Conservation (phyloP, 345 rosid genomes). For the Salix brachista region DNA sequence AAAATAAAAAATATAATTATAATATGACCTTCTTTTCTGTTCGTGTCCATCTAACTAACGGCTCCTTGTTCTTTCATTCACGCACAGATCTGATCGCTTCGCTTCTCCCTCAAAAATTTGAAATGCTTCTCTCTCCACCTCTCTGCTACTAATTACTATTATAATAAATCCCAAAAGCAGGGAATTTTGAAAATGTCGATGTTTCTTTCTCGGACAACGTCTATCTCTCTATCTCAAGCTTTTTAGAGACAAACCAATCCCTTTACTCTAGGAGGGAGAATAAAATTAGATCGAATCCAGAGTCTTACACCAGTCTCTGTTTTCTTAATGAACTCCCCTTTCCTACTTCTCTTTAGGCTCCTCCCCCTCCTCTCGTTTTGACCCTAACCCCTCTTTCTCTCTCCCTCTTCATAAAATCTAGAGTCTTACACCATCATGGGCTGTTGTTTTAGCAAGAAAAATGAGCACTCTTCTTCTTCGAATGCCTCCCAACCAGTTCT, state of each 20-base stretch:
- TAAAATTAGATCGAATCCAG: too few species aligned
- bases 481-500: slow-evolving; percentile 5
- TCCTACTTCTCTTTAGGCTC: not conserved
- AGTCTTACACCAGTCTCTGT: too few species aligned
- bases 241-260: not conserved
- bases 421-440: slow-evolving; percentile 40
- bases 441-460: slow-evolving; percentile 58
- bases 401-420: not conserved
- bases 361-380: not conserved
- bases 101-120: slow-evolving; percentile 4
- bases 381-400: not conserved
- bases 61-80: slow-evolving; percentile 1
- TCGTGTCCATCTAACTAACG: not conserved
- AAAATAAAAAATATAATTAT: too few species aligned
- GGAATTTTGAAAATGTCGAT: slow-evolving; percentile 21
- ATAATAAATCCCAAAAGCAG: not conserved
- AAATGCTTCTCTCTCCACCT: slow-evolving; percentile 7
- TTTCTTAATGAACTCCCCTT: not conserved
- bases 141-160: not conserved
- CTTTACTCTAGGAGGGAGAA: too few species aligned
- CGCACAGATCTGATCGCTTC: slow-evolving; percentile 4
- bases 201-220: slow-evolving; percentile 21
- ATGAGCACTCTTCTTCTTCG: slow-evolving; percentile 20
- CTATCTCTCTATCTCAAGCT: not conserved
- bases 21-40: not conserved